Evolutionary conservation across 331 rosid genomes (phyloP), one percentile per base, ranked within the genome.

Genomic region (Saraca asoca): DNA sequence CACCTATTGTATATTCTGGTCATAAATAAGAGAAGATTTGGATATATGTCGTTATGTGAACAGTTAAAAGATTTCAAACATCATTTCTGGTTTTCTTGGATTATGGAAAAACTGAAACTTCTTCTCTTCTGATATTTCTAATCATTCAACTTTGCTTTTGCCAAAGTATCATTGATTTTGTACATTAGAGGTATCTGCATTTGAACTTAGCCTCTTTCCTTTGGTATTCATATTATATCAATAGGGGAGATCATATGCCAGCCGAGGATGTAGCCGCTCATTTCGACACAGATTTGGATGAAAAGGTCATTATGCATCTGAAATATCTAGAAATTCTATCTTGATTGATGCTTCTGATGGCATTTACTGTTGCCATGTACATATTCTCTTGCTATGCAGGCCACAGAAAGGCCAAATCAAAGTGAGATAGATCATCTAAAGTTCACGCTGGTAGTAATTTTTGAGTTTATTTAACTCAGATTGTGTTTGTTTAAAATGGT

Each of bases 361-460:
- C 60, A 75, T 58, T 68, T 33, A 67, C 74, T 73, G 54, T 51
- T 72, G 18, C 69, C 20, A 59, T 37, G 69, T 71, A 19, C 46
- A 38, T 75, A 10, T 24, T 24, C 54, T 75, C 44, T 71, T 54
- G 15, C 55, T 68, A 38, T 57, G 53, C 87, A 93, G 98, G 79
- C 73, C 52, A 73, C 80, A 66, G 75, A 70, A 62, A 65, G 44
- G 76, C 85, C 68, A 64, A 81, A 72, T 46, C 83, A 81, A 76
- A 81, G 69, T 56, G 97, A 84, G 79, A 79, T 84, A 66, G 78
- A 74, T 54, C 78, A 66, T 73, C 96, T 93, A 71, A 93, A 86
- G 76, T 76, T 71, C 77, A 83, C 81, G 91, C 87, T 93, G 98
- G 98, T 93, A 84, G 62, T 70, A 54, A 68, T 61, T 64, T 53